Evolutionary conservation across 805 yeast genomes (phyloP).

Genomic region (Metschnikowia peoriensis): DNA sequence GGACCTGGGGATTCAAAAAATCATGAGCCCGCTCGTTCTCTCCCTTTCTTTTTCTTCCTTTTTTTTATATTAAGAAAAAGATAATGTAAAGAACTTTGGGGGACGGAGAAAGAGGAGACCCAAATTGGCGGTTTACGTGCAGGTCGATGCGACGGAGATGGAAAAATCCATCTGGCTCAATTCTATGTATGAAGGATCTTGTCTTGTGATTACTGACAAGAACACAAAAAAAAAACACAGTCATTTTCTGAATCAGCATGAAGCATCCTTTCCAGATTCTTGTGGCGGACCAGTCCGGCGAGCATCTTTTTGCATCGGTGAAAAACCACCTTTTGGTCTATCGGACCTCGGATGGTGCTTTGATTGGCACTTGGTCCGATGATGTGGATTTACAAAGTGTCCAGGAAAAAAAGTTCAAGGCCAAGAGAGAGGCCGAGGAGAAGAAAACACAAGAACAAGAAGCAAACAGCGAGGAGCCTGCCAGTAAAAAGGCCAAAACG

Average conservation of each 20-base stretch:
- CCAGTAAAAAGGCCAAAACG: slow-evolving; percentile 11
- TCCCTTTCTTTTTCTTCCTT: too few relatives aligned
- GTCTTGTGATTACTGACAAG: too few relatives aligned
- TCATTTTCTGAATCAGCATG: slow-evolving; percentile 27
- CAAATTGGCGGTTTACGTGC: slow-evolving; percentile 3
- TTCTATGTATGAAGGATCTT: too few relatives aligned
- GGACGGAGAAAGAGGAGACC: too few relatives aligned
- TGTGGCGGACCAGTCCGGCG: slow-evolving; percentile 43
- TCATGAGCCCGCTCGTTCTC: background rate
- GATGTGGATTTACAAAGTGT: slow-evolving; percentile 52
- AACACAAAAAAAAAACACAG: background rate
- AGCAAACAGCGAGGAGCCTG: slow-evolving; percentile 11
- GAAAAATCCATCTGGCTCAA: slow-evolving; percentile 1
- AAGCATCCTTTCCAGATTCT: slow-evolving; percentile 72
- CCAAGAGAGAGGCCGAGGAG: slow-evolving; percentile 23
- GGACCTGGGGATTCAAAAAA: slow-evolving; percentile 20
- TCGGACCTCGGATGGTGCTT: slow-evolving; percentile 34
- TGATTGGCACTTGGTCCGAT: slow-evolving; percentile 65
- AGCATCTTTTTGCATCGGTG: slow-evolving; percentile 52
- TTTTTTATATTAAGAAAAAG: too few relatives aligned
- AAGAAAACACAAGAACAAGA: slow-evolving; percentile 23
- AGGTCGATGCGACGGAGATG: slow-evolving; percentile 11
- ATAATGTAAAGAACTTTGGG: too few relatives aligned
- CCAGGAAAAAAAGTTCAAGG: slow-evolving; percentile 39
- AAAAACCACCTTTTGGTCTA: slow-evolving; percentile 61